Percentiles rank a stretch among this genome's conserved stretches.
phyloP scores from a whole-genome alignment of 2,329 filamentous ascomycete species.

The Didymellaceae sp. region DNA sequence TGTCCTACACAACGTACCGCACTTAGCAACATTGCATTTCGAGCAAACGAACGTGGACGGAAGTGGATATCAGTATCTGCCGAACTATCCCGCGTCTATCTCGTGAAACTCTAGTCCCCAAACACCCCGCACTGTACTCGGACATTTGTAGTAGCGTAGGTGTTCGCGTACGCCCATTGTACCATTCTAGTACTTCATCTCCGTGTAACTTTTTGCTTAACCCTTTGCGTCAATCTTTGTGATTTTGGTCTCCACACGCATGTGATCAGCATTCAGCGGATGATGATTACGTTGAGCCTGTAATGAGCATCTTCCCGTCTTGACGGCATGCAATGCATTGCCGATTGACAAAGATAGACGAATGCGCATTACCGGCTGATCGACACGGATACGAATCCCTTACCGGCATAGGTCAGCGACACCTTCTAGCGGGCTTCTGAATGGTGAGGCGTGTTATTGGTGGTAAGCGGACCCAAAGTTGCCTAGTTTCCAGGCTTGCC shows the following conservation, averaged over 20 bases:
- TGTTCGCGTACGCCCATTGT: conserved; percentile 5
- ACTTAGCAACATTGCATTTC: not conserved
- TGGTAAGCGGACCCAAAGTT: conserved; percentile 4
- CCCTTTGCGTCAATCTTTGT: no score
- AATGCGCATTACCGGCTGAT: not conserved
- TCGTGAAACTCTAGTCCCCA: conserved; percentile 27
- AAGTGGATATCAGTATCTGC: not conserved
- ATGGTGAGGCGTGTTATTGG: not conserved
- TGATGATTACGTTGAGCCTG: no score
- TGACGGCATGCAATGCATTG: not conserved
- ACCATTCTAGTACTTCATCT: conserved; percentile 6
- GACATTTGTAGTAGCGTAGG: conserved; percentile 15
- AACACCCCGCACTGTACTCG: conserved; percentile 19
- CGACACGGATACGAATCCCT: not conserved
- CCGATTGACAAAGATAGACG: not conserved
- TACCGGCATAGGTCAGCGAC: conserved; percentile 1
- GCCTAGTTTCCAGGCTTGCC: conserved; percentile 1
- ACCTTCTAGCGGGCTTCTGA: conserved; percentile 8
- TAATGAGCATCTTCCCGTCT: not conserved
- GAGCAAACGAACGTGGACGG: not conserved
- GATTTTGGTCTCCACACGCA: no score
- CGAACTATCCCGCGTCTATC: conserved; percentile 12
- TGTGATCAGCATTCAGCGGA: not conserved
- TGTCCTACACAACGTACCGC: not conserved
- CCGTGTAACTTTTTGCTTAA: not conserved